These are phyloP conservation scores for Boletellus sp. DNA, from an alignment of 768 basidiomycete genomes.

Conservation along the genomic window DNA sequence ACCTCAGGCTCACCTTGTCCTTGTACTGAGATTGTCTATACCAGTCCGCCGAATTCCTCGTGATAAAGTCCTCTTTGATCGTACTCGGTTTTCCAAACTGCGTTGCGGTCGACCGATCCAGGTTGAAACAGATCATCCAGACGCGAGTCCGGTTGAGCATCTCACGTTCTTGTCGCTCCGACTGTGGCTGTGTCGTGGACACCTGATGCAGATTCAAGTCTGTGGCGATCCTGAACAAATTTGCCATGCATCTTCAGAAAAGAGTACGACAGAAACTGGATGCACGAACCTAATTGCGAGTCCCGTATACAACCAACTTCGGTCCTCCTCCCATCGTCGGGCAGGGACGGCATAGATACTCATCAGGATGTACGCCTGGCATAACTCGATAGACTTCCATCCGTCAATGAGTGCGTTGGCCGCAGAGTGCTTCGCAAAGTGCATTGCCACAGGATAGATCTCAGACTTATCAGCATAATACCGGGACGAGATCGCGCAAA, in stretches of 20 bases:
- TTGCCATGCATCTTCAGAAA: not conserved
- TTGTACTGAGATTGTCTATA: constrained; percentile 67
- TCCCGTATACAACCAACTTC: constrained; percentile 86
- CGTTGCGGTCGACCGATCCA: constrained; percentile 84
- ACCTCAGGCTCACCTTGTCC: constrained; percentile 37
- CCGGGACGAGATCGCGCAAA: constrained; percentile 83
- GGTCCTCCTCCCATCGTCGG: constrained; percentile 83
- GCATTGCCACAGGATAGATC: constrained; percentile 86
- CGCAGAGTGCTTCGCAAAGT: constrained; percentile 80
- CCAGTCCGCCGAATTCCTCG: constrained; percentile 71
- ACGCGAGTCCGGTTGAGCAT: constrained; percentile 80
- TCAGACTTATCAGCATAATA: constrained; percentile 78
- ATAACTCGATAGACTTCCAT: constrained; percentile 83
- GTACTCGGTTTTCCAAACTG: constrained; percentile 89
- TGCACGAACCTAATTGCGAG: constrained; percentile 66
- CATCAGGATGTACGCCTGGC: constrained; percentile 90
- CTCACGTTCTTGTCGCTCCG: constrained; percentile 77
- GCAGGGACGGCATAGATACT: constrained; percentile 78
- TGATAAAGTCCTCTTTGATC: constrained; percentile 79
- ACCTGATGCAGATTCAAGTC: constrained; percentile 83
- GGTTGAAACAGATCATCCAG: constrained; percentile 88
- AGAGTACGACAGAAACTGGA: not conserved
- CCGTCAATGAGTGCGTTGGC: constrained; percentile 78
- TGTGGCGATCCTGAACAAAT: constrained; percentile 65
- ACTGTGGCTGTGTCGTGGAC: constrained; percentile 54